phyloP scores from a whole-genome alignment of 257 asterid genomes.

The Penstemon newberryi region DNA sequence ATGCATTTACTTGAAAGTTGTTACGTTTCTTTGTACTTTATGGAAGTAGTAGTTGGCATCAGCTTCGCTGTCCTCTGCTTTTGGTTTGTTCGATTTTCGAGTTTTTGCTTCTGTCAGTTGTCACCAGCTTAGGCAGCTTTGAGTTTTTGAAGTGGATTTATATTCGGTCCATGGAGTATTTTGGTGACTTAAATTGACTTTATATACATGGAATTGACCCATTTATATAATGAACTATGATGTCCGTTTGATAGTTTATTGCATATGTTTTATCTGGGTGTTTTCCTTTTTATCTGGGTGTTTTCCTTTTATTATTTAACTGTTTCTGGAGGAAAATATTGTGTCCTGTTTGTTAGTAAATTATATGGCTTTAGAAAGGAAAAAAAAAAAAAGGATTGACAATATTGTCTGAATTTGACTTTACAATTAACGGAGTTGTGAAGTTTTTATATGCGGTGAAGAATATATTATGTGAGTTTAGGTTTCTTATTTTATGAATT shows the following conservation, averaged over 20 bases:
- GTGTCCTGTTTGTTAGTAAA: neutral
- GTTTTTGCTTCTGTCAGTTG: neutral
- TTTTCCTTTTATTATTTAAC: too few relatives aligned
- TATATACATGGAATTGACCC: neutral
- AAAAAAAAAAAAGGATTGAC: neutral
- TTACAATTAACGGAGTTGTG: conserved; percentile 9
- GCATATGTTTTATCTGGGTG: neutral
- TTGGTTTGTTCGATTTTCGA: neutral
- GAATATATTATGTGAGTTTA: neutral
- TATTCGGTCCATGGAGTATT: conserved; percentile 1
- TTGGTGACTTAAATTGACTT: neutral
- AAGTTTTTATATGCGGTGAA: conserved; percentile 11
- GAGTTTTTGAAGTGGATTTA: neutral
- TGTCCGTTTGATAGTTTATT: neutral
- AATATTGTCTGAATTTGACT: neutral
- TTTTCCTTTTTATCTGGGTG: too few relatives aligned
- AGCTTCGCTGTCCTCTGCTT: neutral
- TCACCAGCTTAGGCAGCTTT: conserved; percentile 5
- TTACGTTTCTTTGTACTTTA: neutral
- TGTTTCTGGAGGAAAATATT: neutral
- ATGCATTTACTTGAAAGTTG: neutral
- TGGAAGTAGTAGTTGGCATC: neutral
- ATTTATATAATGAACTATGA: neutral
- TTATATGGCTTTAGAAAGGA: conserved; percentile 3
- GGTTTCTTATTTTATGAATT: conserved; percentile 20